These are phyloP conservation scores for Solanum hybrid DNA, from an alignment of 305 asterid species.

Conservation along the genomic window DNA sequence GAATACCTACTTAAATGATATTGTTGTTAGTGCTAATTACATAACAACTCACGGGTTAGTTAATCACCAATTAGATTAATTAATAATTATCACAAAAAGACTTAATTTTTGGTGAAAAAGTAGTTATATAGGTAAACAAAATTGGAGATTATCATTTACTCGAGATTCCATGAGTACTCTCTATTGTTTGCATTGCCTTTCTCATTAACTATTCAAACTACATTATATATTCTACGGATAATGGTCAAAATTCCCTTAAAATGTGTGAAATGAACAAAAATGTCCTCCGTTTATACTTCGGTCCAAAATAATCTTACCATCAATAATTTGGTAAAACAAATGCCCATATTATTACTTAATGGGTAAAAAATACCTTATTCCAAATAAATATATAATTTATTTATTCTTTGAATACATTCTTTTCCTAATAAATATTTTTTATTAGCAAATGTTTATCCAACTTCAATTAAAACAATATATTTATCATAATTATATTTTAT, in stretches of 20 bases:
- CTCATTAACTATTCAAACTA: background rate
- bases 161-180: background rate
- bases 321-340: too few relatives aligned
- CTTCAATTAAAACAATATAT: background rate
- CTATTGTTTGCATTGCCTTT: too few relatives aligned
- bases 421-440: too few relatives aligned
- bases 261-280: background rate
- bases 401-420: too few relatives aligned
- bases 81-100: background rate
- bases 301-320: too few relatives aligned
- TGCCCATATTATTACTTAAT: background rate
- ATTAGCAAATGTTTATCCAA: background rate
- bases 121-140: background rate
- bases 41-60: background rate
- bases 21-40: background rate
- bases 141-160: background rate
- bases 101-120: background rate
- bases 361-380: background rate
- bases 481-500: too few relatives aligned
- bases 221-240: background rate
- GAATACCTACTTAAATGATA: background rate
- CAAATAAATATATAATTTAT: too few relatives aligned
- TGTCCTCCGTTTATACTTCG: background rate
- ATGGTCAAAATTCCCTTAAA: too few relatives aligned
- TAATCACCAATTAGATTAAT: too few relatives aligned